Evolutionary conservation across 2,329 filamentous ascomycete genomes (phyloP).

Genomic region (Sordariomycetes sp.): DNA sequence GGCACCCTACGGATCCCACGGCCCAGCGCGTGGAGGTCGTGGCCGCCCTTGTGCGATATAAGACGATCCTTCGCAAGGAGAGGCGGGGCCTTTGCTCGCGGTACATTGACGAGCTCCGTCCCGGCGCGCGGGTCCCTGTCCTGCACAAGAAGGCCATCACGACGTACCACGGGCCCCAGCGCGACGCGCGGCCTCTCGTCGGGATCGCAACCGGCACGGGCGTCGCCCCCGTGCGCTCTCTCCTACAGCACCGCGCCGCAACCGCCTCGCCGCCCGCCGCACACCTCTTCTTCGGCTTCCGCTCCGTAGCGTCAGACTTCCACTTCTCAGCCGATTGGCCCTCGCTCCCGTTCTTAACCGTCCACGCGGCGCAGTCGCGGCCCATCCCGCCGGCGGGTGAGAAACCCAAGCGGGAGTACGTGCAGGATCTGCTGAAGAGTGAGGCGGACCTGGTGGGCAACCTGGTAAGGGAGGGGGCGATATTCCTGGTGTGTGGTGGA

Average conservation of each 20-base stretch:
- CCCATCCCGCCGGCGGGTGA: slow-evolving; percentile 6
- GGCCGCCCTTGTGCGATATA: slow-evolving; percentile 83
- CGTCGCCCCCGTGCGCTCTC: slow-evolving; percentile 69
- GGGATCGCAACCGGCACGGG: slow-evolving; percentile 81
- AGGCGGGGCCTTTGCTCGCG: slow-evolving; percentile 83
- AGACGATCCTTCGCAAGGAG: slow-evolving; percentile 73
- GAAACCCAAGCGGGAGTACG: slow-evolving; percentile 22
- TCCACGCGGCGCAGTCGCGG: slow-evolving; percentile 6
- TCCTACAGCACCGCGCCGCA: slow-evolving; percentile 66
- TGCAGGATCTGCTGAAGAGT: slow-evolving; percentile 41
- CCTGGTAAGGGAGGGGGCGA: slow-evolving; percentile 26
- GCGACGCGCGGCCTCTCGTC: slow-evolving; percentile 47
- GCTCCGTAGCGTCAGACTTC: slow-evolving; percentile 65
- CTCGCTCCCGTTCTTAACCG: background rate
- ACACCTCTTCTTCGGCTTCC: slow-evolving; percentile 75
- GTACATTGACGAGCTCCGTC: slow-evolving; percentile 60
- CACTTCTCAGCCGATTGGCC: slow-evolving; percentile 75
- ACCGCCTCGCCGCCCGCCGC: slow-evolving; percentile 9
- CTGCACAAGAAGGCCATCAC: slow-evolving; percentile 42
- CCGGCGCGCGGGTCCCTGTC: slow-evolving; percentile 29
- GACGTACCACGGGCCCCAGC: slow-evolving; percentile 26
- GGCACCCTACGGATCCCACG: slow-evolving; percentile 18
- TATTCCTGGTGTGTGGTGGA: slow-evolving; percentile 45
- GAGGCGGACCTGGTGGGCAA: slow-evolving; percentile 24
- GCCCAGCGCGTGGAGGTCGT: slow-evolving; percentile 53